Percentiles rank a stretch among this genome's conserved stretches.
Conservation (phyloP, 1,139 yeast species). For the Williopsis jadinii region DNA sequence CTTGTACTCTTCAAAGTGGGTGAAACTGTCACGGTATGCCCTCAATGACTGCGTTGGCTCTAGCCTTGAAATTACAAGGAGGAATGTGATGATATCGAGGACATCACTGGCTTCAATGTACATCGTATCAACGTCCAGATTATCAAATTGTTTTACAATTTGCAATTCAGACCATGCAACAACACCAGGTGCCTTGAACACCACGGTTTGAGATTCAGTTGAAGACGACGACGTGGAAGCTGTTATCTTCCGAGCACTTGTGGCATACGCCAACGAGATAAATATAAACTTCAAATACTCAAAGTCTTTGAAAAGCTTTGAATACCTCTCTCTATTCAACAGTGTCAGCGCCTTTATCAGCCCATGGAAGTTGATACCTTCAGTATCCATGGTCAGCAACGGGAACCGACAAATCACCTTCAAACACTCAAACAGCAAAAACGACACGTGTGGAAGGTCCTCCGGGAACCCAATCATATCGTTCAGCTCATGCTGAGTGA, state of each 20-base stretch:
- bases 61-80: conserved; percentile 31
- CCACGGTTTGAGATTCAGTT: conserved; percentile 8
- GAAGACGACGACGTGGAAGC: conserved; percentile 20
- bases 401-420: conserved; percentile 38
- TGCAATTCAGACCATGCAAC: conserved; percentile 25
- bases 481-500: conserved; percentile 25
- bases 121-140: conserved; percentile 28
- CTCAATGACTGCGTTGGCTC: conserved; percentile 24
- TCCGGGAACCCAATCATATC: conserved; percentile 27
- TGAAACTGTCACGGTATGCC: conserved; percentile 10
- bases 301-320: conserved; percentile 27
- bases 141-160: conserved; percentile 23
- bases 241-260: neutral
- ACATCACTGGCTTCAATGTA: conserved; percentile 31
- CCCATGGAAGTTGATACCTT: conserved; percentile 33
- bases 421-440: conserved; percentile 28
- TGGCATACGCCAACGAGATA: conserved; percentile 32
- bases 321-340: conserved; percentile 29
- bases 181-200: conserved; percentile 7
- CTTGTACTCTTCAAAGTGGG: conserved; percentile 22
- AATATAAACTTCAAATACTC: conserved; percentile 33
- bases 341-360: conserved; percentile 35
- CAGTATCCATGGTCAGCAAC: conserved; percentile 27
- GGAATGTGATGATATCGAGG: conserved; percentile 35
- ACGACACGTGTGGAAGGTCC: conserved; percentile 21